Evolutionary conservation across 1,284 basidiomycete species (phyloP), one percentile per base, ranked within the genome.

Genomic region (Filobasidium uniguttulatum): DNA sequence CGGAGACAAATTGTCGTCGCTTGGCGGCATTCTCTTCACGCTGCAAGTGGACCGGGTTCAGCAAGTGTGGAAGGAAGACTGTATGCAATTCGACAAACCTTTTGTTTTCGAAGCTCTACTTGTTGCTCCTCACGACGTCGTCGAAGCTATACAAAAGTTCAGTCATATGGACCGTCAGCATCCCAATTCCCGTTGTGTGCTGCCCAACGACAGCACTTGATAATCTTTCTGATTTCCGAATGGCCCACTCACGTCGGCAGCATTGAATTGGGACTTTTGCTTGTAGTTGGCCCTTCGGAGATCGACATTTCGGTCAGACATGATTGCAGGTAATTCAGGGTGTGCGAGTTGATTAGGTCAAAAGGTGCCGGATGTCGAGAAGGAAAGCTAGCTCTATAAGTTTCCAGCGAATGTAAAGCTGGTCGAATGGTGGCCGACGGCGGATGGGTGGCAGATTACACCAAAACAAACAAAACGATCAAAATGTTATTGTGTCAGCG

Each of bases 1-100:
- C 83, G 44, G 78, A 67, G 20, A 79, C 75, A 65, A 93, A 85
- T 71, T 94, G 94, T 57, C 90, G 77, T 68, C 90, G 79, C 77
- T 96, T 96, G 56, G 90, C 85, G 55, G 96, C 91, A 66, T 88
- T 90, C 71, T 96, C 90, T 67, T 96, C 90, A 60, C 91, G 78
- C 74, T 71, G 37, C 10, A 17, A 41, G 25, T n/a, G 28, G 15
- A 47, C 14, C 26, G 35, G 38, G 28, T 5, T 52, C 26, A 52
- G 28, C 28, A 29, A 19, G 28, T 26, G 46, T n/a, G 3, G 3
- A 41, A 49, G 12, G 37, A 38, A 22, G 29, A 44, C 5, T 38
- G 14, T 19, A 22, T 17, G 34, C 30, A 41, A 12, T 19, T 15
- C 49, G 29, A 62, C 65, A 45, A 23, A 71, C 69, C 63, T 94